These are phyloP conservation scores for Falciphora oryzae DNA, from an alignment of 2,329 filamentous ascomycete genomes.

Conservation along the genomic window DNA sequence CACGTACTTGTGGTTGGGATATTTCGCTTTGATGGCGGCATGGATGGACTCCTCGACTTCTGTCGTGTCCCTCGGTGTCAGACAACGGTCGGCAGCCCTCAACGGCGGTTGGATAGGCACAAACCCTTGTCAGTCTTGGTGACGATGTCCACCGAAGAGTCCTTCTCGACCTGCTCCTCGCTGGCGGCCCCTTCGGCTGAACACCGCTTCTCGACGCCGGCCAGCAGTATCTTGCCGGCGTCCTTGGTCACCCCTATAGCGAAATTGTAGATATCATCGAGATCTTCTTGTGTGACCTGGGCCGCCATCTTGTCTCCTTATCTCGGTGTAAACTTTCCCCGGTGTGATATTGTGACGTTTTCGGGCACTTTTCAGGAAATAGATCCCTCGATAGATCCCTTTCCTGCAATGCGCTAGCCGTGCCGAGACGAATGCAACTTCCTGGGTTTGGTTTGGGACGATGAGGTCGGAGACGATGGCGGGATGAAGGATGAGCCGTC, in stretches of 20 bases:
- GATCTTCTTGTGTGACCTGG: slow-evolving; percentile 35
- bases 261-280: slow-evolving; percentile 64
- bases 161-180: slow-evolving; percentile 55
- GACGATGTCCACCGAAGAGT: slow-evolving; percentile 71
- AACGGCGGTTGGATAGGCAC: slow-evolving; percentile 12
- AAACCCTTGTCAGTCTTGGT: slow-evolving; percentile 69
- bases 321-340: background rate
- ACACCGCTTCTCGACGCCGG: slow-evolving; percentile 54
- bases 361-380: no score
- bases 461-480: no score
- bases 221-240: slow-evolving; percentile 62
- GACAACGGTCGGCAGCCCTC: background rate
- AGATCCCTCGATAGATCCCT: no score
- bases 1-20: slow-evolving; percentile 60
- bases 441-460: no score
- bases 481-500: no score
- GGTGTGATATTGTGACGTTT: no score
- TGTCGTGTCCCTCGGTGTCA: slow-evolving; percentile 25
- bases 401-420: no score
- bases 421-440: no score
- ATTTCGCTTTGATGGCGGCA: slow-evolving; percentile 49
- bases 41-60: slow-evolving; percentile 69
- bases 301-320: background rate
- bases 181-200: slow-evolving; percentile 23
- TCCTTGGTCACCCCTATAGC: slow-evolving; percentile 64